phyloP scores from a whole-genome alignment of 129 eudicot species.

The Deinandra increscens region DNA sequence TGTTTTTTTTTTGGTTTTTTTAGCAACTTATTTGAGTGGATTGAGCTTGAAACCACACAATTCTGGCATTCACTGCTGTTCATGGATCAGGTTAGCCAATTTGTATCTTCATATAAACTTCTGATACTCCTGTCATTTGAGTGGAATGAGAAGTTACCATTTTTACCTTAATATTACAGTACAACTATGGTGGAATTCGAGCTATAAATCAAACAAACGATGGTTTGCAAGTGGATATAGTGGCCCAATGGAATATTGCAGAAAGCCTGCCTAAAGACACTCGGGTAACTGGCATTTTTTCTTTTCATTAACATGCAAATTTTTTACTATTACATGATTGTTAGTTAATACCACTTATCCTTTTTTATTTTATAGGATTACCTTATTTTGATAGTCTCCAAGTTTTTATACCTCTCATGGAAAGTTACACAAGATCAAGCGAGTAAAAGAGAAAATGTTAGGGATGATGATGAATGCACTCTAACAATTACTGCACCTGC shows the following conservation, averaged over 20 bases:
- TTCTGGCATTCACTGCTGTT: constrained; percentile 93
- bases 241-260: constrained; percentile 83
- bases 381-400: constrained; percentile 68
- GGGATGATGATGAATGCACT: constrained; percentile 69
- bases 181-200: constrained; percentile 95
- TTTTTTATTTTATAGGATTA: constrained; percentile 51
- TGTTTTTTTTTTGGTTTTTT: not conserved
- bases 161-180: constrained; percentile 37
- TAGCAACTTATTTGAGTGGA: constrained; percentile 93
- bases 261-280: constrained; percentile 66
- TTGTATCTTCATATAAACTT: not conserved
- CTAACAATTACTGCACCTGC: constrained; percentile 81
- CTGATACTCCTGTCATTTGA: not conserved
- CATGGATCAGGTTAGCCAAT: constrained; percentile 85
- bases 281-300: constrained; percentile 52
- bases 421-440: constrained; percentile 63
- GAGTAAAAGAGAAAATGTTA: constrained; percentile 42
- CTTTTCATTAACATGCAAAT: not conserved
- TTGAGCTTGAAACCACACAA: constrained; percentile 91
- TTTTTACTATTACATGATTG: not conserved
- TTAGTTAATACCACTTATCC: constrained; percentile 10
- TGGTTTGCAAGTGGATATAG: constrained; percentile 60
- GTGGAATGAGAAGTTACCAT: constrained; percentile 5
- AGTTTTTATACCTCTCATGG: constrained; percentile 90
- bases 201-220: constrained; percentile 42